Base-by-base conservation (phyloP, 306 rosid genomes). In the Dryas octopetala region DNA sequence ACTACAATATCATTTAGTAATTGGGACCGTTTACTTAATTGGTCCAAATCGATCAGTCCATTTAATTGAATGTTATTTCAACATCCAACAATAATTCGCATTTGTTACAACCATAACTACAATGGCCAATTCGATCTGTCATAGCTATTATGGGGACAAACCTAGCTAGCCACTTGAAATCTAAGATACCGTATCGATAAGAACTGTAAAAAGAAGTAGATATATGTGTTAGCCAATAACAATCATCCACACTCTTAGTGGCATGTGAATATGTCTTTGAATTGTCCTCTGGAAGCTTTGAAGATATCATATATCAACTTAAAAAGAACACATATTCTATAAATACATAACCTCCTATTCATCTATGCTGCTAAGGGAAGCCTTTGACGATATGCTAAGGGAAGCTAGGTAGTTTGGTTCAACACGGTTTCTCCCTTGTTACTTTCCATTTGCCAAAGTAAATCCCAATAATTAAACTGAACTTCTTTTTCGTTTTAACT, bases 71-170 rank as follows among this genome's bases (percentile, higher is more conserved):
- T 68, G 45, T 49, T 68, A 49, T 49, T 68, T 68, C 72, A 68
- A 68, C 72, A 68, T 48, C 58, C 59, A 68, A 7, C 72, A 7
- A 68, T 26, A 68, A 49, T 68, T 49, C 48, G 72, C 72, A 48
- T 68, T 14, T 14, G 45, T 49, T 48, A 68, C 72, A 28, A 48
- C 23, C 23, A 3, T 49, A 48, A 48, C 45, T 26, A 68, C 45
- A 68, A 48, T 68, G 72, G 23, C 26, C 53, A 68, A 23, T 16
- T 40, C 48, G 40, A 68, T 49, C 23, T 8, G 45, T 19, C 53
- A 66, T 6, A 67, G 43, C 45, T 26, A 68, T 68, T 5, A 26
- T 49, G 10, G 72, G 45, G 15, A 67, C 45, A 48, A 68, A 17
- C 48, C 9, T 51, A 68, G 38, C 38, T 32, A 32, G 38, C 38